Evolutionary conservation across 75 land plant species (phyloP), one percentile per base, ranked within the genome.

Genomic region (Cryptomeria japonica): DNA sequence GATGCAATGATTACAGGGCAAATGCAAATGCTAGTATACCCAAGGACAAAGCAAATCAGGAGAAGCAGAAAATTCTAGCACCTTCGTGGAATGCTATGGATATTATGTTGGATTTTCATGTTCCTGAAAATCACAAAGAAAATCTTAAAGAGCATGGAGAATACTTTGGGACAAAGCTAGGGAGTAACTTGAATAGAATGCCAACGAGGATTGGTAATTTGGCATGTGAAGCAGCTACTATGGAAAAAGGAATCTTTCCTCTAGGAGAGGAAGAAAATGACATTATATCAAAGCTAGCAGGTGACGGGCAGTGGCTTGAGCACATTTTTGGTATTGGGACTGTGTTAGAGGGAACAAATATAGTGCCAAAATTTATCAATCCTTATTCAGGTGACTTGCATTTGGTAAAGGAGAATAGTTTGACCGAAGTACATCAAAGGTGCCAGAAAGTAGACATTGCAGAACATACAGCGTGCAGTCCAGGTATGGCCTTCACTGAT

Each of bases 41-140:
- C 28, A 37, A 84, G 68, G 49, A 55, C 41, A 51, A 84, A 15
- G 38, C 41, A 3, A 55, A 84, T 84, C 22, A n/a, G 11, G 86
- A 51, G 56, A 34, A 84, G 28, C 56, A 53, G 25, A 47, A 55
- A 84, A 34, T 47, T 18, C 19, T 16, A 13, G 32, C 86, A 44
- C 51, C 86, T 55, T 49, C 64, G 6, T 18, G 86, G 86, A 55
- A 51, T 37, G 86, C 51, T 10, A 32, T 44, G 51, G 84, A 82
- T 12, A 28, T 44, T 44, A 82, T 82, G 51, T 82, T 82, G 84
- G 84, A 46, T 5, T 82, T 82, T 82, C 84, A 82, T 82, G 14
- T 82, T 44, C 51, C 32, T 82, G 51, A 82, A 12, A 44, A 44
- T 82, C 84, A 44, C 12, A n/a, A 13, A 44, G 46, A 46, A 5